Conservation (phyloP, 805 yeast species). For the Pichia manshurica region DNA sequence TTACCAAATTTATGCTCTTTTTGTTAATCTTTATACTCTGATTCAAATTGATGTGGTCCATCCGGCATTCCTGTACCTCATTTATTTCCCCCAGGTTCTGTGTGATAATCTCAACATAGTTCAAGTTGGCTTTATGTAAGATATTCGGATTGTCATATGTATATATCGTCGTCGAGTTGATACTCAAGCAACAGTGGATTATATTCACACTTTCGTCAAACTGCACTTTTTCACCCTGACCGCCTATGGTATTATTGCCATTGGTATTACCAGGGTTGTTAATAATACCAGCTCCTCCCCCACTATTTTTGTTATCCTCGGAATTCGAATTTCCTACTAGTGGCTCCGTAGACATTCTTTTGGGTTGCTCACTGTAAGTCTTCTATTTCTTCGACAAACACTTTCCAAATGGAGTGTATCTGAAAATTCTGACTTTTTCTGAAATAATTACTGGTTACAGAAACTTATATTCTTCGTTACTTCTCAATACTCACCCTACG, state of each 20-base stretch:
- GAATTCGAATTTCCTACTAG: background rate
- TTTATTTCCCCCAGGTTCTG: conserved; percentile 52
- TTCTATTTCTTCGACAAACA: too few relatives aligned
- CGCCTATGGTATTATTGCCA: background rate
- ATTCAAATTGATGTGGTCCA: conserved; percentile 25
- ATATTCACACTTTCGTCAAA: conserved; percentile 16
- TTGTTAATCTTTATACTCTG: conserved; percentile 18
- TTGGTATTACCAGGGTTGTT: background rate
- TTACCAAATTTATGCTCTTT: conserved; percentile 23
- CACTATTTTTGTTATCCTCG: background rate
- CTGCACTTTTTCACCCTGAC: background rate
- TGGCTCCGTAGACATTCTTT: conserved; percentile 6
- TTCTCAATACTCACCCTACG: too few relatives aligned
- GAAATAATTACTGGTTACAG: too few relatives aligned
- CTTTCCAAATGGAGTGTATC: too few relatives aligned
- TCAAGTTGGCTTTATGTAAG: conserved; percentile 37
- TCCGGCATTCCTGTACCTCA: conserved; percentile 33
- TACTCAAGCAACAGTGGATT: conserved; percentile 27
- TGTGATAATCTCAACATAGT: conserved; percentile 48
- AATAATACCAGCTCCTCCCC: background rate
- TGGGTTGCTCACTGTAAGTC: too few relatives aligned
- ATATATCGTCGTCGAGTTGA: conserved; percentile 54
- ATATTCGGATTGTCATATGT: conserved; percentile 48
- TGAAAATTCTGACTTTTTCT: too few relatives aligned
- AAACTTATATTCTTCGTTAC: too few relatives aligned